Evolutionary conservation across 352 stramenopile species (phyloP).

Genomic region (Phytopythium helicoides): DNA sequence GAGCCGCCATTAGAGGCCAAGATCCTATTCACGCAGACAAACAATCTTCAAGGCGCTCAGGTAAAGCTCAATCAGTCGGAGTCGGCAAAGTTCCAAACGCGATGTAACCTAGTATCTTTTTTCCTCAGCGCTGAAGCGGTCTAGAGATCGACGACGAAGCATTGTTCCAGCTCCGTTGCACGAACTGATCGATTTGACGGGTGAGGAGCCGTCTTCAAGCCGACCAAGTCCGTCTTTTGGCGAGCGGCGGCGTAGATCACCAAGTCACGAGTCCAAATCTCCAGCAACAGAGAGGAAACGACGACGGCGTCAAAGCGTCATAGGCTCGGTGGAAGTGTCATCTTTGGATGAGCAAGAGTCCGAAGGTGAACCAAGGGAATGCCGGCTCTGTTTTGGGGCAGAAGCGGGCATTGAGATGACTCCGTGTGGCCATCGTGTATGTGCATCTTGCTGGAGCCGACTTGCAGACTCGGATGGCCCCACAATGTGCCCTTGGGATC

Average conservation of each 20-base stretch:
- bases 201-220: too few relatives aligned
- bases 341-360: slow-evolving; percentile 41
- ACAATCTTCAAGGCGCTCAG: too few relatives aligned
- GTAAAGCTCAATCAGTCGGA: too few relatives aligned
- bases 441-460: slow-evolving; percentile 41
- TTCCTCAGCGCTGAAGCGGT: slow-evolving; percentile 20
- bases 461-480: slow-evolving; percentile 15
- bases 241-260: neutral
- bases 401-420: too few relatives aligned
- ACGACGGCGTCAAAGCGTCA: slow-evolving; percentile 39
- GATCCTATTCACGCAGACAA: too few relatives aligned
- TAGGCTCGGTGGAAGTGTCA: slow-evolving; percentile 28
- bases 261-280: neutral
- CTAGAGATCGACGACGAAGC: slow-evolving; percentile 25
- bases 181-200: too few relatives aligned
- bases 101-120: slow-evolving; percentile 3
- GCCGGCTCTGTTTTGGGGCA: too few relatives aligned
- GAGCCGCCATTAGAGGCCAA: neutral
- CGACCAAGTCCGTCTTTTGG: neutral
- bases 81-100: too few relatives aligned
- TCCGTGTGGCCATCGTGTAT: slow-evolving; percentile 51
- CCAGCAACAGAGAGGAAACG: slow-evolving; percentile 9
- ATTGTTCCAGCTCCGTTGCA: slow-evolving; percentile 6
- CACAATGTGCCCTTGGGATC: slow-evolving; percentile 62
- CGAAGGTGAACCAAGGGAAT: too few relatives aligned